Conservation (phyloP, 352 stramenopile species). For the Phytopythium mirpurense region DNA sequence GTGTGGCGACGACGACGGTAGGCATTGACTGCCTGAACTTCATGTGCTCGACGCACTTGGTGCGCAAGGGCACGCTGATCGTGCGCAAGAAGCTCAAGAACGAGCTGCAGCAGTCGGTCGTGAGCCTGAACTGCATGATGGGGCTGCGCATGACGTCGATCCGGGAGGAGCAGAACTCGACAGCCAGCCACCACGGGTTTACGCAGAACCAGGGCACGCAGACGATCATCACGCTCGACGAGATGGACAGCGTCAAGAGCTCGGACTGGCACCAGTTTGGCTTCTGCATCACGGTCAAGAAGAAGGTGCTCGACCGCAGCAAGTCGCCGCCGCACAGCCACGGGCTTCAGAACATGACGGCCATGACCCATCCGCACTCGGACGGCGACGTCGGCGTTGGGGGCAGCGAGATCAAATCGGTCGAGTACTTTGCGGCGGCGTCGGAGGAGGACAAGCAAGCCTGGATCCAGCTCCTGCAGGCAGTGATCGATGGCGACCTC, state of each 20-base stretch:
- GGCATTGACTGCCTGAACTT: constrained; percentile 86
- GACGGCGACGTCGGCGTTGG: constrained; percentile 7
- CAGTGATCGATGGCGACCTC: constrained; percentile 75
- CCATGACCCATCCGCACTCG: constrained; percentile 26
- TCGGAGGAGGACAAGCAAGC: constrained; percentile 58
- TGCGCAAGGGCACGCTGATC: constrained; percentile 57
- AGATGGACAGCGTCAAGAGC: constrained; percentile 68
- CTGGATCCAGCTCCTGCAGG: constrained; percentile 67
- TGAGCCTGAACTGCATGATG: constrained; percentile 88
- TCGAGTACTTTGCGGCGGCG: constrained; percentile 72
- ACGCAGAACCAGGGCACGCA: constrained; percentile 59
- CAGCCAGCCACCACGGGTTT: constrained; percentile 26
- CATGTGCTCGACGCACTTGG: constrained; percentile 77
- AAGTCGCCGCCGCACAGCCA: constrained; percentile 13
- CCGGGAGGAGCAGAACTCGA: constrained; percentile 35
- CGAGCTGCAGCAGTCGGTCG: constrained; percentile 56
- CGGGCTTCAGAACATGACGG: constrained; percentile 9
- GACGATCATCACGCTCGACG: constrained; percentile 68
- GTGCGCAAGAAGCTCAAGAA: constrained; percentile 81
- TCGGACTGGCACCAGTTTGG: constrained; percentile 71
- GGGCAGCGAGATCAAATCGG: constrained; percentile 22
- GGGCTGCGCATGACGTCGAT: constrained; percentile 66
- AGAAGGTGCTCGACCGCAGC: constrained; percentile 28
- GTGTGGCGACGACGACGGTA: constrained; percentile 40
- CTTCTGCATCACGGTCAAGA: constrained; percentile 68